Percentiles rank a stretch among this genome's conserved stretches.
Evolutionary conservation across 2,329 filamentous ascomycete species (phyloP).

Genomic region (Fusarium papillatum): DNA sequence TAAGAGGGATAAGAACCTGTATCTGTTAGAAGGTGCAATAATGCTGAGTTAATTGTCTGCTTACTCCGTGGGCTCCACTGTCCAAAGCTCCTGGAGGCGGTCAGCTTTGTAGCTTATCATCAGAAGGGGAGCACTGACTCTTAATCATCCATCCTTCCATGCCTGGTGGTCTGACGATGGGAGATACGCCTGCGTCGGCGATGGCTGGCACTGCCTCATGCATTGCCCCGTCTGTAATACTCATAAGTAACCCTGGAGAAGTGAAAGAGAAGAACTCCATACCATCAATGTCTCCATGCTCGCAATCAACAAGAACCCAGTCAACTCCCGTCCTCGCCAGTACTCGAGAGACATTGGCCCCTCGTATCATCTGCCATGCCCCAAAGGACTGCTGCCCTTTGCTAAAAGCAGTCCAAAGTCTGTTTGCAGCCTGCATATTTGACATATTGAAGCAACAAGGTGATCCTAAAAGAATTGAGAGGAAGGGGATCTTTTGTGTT

Average conservation of each 20-base stretch:
- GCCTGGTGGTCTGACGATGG: neutral
- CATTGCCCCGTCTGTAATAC: neutral
- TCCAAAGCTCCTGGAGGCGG: neutral
- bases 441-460: neutral
- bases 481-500: no score
- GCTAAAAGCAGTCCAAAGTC: neutral
- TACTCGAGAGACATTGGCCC: neutral
- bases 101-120: neutral
- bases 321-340: neutral
- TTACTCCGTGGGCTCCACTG: neutral
- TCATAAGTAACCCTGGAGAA: neutral
- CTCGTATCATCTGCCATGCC: neutral
- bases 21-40: neutral
- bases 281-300: neutral
- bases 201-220: neutral
- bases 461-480: neutral
- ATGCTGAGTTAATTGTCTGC: neutral
- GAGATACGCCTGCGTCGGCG: neutral
- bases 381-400: neutral
- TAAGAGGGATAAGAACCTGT: neutral
- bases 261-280: accelerated
- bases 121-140: neutral
- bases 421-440: neutral
- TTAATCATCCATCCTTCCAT: conserved; percentile 3
- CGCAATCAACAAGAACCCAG: neutral